phyloP scores from a whole-genome alignment of 108 stramenopile genomes.

The Pseudonitzschia multiseries region DNA sequence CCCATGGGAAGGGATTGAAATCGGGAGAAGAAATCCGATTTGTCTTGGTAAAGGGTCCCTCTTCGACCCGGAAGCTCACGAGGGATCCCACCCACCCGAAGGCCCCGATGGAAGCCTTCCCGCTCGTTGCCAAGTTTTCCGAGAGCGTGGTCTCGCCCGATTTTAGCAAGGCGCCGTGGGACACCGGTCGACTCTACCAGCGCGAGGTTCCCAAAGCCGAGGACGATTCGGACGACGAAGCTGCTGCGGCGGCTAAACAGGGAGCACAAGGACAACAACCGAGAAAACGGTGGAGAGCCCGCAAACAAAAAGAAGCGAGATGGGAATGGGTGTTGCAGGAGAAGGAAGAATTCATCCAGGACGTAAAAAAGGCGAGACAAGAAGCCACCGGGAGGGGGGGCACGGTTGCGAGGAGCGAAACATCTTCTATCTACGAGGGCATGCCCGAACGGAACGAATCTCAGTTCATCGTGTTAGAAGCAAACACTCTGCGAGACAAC shows the following conservation, averaged over 20 bases:
- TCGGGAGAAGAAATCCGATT: slow-evolving; percentile 46
- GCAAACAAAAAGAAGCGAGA: slow-evolving; percentile 54
- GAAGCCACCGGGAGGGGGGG: slow-evolving; percentile 14
- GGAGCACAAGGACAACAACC: slow-evolving; percentile 28
- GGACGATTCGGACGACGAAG: slow-evolving; percentile 64
- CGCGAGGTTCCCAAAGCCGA: slow-evolving; percentile 79
- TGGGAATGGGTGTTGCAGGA: slow-evolving; percentile 83
- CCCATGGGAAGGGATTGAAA: slow-evolving; percentile 28
- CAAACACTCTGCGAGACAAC: slow-evolving; percentile 15
- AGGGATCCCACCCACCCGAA: slow-evolving; percentile 51
- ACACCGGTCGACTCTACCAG: slow-evolving; percentile 66
- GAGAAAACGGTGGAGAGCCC: slow-evolving; percentile 65
- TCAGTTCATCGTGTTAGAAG: slow-evolving; percentile 62
- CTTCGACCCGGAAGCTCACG: background rate
- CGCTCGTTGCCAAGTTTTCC: slow-evolving; percentile 71
- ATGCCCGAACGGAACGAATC: slow-evolving; percentile 72
- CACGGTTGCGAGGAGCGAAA: background rate
- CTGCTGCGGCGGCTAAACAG: slow-evolving; percentile 40
- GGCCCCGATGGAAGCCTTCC: slow-evolving; percentile 58
- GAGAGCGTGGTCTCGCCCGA: slow-evolving; percentile 65
- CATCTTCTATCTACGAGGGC: slow-evolving; percentile 67
- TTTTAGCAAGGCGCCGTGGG: slow-evolving; percentile 47
- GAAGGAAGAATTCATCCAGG: slow-evolving; percentile 73
- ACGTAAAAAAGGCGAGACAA: slow-evolving; percentile 55
- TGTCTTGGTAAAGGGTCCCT: slow-evolving; percentile 47